These are phyloP conservation scores for Murraya koenigii DNA, from an alignment of 345 rosid genomes.

Conservation along the genomic window DNA sequence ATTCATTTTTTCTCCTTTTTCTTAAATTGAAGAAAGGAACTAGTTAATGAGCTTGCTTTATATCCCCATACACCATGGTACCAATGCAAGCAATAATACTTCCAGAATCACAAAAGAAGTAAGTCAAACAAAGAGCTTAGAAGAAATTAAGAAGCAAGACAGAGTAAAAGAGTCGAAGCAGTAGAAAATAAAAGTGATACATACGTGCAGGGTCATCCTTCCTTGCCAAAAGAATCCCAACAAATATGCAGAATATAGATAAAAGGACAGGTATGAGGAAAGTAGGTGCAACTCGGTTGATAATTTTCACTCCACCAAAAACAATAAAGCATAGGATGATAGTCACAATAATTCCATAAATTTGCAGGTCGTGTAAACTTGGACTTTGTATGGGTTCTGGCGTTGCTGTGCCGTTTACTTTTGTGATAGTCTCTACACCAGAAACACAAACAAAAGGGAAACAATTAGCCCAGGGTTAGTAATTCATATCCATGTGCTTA, in stretches of 20 bases:
- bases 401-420: conserved; percentile 65
- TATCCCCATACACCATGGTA: not conserved
- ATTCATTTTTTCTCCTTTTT: not conserved
- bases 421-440: conserved; percentile 68
- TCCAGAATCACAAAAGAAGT: not conserved
- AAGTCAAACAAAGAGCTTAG: not conserved
- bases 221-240: conserved; percentile 66
- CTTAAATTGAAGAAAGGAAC: not conserved
- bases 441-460: conserved; percentile 19
- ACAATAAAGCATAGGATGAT: conserved; percentile 89
- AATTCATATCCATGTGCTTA: not conserved
- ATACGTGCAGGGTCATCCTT: conserved; percentile 74
- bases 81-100: not conserved
- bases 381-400: conserved; percentile 59
- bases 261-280: conserved; percentile 89
- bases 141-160: not conserved
- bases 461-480: conserved; percentile 8
- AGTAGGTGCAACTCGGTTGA: conserved; percentile 99
- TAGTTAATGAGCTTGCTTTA: not conserved
- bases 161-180: not conserved
- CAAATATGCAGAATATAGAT: conserved; percentile 86
- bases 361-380: conserved; percentile 89
- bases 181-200: conserved; percentile 16
- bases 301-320: conserved; percentile 98
- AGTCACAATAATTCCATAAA: conserved; percentile 93